Conservation (phyloP, 2,329 filamentous ascomycete genomes). For the Aspergillus eucalypticola region DNA sequence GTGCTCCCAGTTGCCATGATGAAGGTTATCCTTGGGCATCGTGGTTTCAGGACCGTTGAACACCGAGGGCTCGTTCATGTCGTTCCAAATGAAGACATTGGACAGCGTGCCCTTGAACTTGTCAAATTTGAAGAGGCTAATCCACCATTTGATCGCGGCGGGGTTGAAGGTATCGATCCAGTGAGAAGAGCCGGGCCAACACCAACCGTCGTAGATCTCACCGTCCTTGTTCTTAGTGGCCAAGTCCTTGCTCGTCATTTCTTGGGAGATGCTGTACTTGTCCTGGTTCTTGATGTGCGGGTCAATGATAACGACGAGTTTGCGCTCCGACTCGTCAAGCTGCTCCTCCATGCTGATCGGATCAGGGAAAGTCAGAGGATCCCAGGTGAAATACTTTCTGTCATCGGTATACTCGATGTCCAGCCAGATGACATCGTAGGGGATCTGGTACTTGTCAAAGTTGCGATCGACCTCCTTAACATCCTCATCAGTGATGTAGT, state of each 20-base stretch:
- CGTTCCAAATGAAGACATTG: slow-evolving; percentile 97
- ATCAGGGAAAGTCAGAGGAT: slow-evolving; percentile 81
- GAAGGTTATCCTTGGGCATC: slow-evolving; percentile 98
- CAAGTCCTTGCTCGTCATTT: slow-evolving; percentile 80
- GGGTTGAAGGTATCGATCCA: slow-evolving; percentile 98
- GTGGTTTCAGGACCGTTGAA: slow-evolving; percentile 98
- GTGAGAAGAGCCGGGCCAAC: slow-evolving; percentile 95
- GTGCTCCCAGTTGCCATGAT: slow-evolving; percentile 91
- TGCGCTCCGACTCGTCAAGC: slow-evolving; percentile 79
- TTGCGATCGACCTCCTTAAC: slow-evolving; percentile 95
- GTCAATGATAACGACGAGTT: slow-evolving; percentile 92
- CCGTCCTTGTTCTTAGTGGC: slow-evolving; percentile 88
- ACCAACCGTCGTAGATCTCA: slow-evolving; percentile 92
- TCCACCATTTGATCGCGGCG: slow-evolving; percentile 90
- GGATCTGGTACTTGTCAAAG: slow-evolving; percentile 92
- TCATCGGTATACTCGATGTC: slow-evolving; percentile 97
- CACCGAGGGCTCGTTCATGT: slow-evolving; percentile 99
- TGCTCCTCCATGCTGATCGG: slow-evolving; percentile 86
- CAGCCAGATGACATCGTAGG: slow-evolving; percentile 98
- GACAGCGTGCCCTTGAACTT: slow-evolving; percentile 80
- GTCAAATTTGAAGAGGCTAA: slow-evolving; percentile 80
- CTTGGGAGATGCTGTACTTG: slow-evolving; percentile 72
- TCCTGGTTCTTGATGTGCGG: slow-evolving; percentile 95
- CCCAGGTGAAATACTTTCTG: slow-evolving; percentile 98
- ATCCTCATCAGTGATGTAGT: slow-evolving; percentile 95